Evolutionary conservation across 352 stramenopile species (phyloP).

Genomic region (Pythium aquatile): DNA sequence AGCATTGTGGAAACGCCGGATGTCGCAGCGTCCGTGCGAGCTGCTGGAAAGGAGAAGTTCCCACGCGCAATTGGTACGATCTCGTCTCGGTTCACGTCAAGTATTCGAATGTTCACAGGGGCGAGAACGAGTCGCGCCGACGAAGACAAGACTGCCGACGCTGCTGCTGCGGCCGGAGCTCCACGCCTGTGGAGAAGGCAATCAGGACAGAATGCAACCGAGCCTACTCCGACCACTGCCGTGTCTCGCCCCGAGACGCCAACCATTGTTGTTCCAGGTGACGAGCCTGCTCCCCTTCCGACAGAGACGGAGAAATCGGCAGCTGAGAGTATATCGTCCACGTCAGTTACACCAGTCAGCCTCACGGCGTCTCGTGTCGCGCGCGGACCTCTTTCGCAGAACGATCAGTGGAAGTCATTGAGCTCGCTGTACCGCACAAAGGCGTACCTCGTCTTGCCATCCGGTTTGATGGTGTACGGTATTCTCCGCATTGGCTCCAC

Average conservation of each 20-base stretch:
- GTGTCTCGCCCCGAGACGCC: constrained; percentile 12
- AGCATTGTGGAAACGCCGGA: constrained; percentile 20
- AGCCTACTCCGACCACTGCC: constrained; percentile 7
- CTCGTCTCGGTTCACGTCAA: constrained; percentile 68
- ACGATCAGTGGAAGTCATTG: constrained; percentile 70
- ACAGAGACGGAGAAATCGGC: constrained; percentile 4
- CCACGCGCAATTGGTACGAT: constrained; percentile 57
- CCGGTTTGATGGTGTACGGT: constrained; percentile 69
- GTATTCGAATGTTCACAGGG: constrained; percentile 52
- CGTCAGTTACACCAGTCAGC: constrained; percentile 11
- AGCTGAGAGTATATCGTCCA: not conserved
- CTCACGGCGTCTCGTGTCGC: constrained; percentile 27
- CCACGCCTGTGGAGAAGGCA: constrained; percentile 17
- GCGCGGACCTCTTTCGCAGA: constrained; percentile 40
- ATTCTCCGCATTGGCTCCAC: constrained; percentile 65
- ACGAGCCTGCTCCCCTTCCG: constrained; percentile 9
- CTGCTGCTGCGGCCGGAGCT: constrained; percentile 19
- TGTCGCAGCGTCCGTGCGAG: constrained; percentile 53
- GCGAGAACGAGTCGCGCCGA: constrained; percentile 11
- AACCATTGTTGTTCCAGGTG: constrained; percentile 13
- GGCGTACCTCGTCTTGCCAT: constrained; percentile 73
- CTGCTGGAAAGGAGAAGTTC: constrained; percentile 45
- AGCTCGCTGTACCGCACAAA: constrained; percentile 69
- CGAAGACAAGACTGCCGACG: constrained; percentile 22
- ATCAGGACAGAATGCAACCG: constrained; percentile 13